Base-by-base conservation (phyloP, 441 rosid genomes). In the Adansonia gregorii region DNA sequence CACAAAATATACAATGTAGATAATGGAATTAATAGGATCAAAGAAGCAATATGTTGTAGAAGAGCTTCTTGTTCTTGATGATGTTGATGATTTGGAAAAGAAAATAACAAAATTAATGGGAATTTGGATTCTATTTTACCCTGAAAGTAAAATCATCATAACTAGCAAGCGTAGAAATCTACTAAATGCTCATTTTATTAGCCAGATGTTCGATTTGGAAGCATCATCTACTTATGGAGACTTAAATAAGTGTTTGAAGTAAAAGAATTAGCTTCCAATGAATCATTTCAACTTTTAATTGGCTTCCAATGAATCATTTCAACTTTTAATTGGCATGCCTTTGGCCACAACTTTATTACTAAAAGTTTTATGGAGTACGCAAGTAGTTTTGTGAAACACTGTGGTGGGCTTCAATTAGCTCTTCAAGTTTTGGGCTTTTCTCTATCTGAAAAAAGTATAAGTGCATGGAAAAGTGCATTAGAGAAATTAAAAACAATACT, bases 381-480 rank as follows among this genome's bases (percentile, higher is more conserved):
- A 71, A 45, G 65, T 0, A 55, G 2, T 6, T 2, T 20, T 9
- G 12, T 45, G 35, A 43, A 49, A 10, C 74, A 76, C 2, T 81
- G 72, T 22, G 76, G 76, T 68, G 81, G 84, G 11, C 43, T 63
- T 31, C 67, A 20, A 27, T 63, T 63, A 31, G 67, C 67, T 31
- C 67, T 63, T 31, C 4, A 63, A 35, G 66, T 63, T 14, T 63
- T 63, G 20, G 67, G 67, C 6, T 80, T 76, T 67, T 80, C 78
- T 76, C 15, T 72, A 1, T 80, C 75, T 76, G 78, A 86, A 0
- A 82, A 81, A 51, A 68, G 65, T 56, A 15, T 51, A 0, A 27
- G 19, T 48, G 81, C 3, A 0, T 88, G 91, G 91, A 80, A 83
- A 75, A 85, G 78, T 73, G 80, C 81, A n/a, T 76, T 89, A 6